Evolutionary conservation across 2,329 filamentous ascomycete species (phyloP), one percentile per base, ranked within the genome.

Genomic region (Didymella segeticola): DNA sequence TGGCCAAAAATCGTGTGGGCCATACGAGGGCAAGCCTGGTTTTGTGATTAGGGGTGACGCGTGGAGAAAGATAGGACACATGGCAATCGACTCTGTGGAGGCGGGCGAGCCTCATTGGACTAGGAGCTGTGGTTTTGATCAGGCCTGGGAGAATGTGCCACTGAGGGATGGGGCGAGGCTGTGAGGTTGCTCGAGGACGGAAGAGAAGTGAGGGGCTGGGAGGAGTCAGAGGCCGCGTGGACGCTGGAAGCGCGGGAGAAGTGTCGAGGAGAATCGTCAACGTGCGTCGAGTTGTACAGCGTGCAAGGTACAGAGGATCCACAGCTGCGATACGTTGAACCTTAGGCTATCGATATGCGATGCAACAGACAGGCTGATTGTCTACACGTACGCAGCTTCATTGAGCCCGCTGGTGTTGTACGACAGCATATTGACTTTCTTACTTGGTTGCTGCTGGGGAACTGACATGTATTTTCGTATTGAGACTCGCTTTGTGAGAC

Each of bases 41-140:
- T 78, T 85, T 25, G 72, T 75, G 45, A 73, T 91, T 31, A 80
- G 79, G 56, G 79, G 79, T 0, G 79, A 81, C 4, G 77, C 83
- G 64, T 92, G 88, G 88, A 68, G 80, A 49, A 83, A 79, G 67
- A 68, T 88, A 43, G 80, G 81, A 20, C 82, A 86, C 64, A 79
- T 91, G 75, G 80, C 85, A 10, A 75, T 88, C 45, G 87, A 90
- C 68, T 81, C 81, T 17, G 82, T 86, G 11, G 83, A 88, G 67
- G 77, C 73, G 1, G 73, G 76, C 1, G 81, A 79, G 4, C 70
- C 72, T 1, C 73, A 68, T 25, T 92, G 88, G 87, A 82, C 89
- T 11, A 77, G 85, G 19, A 81, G 80, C 39, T 79, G 81, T 34
- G 89, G 88, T 0, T 85, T 88, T 60, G 80, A 86, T 1, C 80